Percentiles rank a stretch among this genome's conserved stretches.
These are phyloP conservation scores for Lichtheimia ramosa DNA, from an alignment of 371 early-diverging fungal species.

Conservation along the genomic window DNA sequence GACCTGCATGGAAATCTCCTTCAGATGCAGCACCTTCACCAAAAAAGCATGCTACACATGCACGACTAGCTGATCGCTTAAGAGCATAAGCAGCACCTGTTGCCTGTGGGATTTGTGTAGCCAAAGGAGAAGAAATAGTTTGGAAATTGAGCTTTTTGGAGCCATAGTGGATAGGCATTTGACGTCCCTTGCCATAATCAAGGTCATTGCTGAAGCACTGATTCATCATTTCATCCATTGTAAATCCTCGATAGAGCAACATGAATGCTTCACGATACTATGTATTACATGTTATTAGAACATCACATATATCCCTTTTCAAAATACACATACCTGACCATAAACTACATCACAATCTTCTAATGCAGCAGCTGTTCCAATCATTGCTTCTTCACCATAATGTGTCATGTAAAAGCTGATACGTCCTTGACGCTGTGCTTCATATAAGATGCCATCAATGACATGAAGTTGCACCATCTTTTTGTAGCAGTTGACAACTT, in stretches of 20 bases:
- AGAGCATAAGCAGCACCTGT: conserved; percentile 95
- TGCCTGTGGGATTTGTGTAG: conserved; percentile 97
- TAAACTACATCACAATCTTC: conserved; percentile 87
- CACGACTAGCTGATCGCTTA: conserved; percentile 77
- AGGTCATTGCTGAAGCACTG: conserved; percentile 93
- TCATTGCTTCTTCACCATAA: conserved; percentile 96
- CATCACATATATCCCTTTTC: too few species aligned
- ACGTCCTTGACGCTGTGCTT: conserved; percentile 97
- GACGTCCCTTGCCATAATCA: conserved; percentile 94
- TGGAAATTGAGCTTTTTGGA: conserved; percentile 84
- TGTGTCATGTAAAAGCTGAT: conserved; percentile 98
- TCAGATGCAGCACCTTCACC: conserved; percentile 98
- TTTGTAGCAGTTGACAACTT: conserved; percentile 79
- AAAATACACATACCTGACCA: conserved; percentile 58
- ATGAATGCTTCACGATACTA: conserved; percentile 95
- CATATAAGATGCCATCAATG: conserved; percentile 94
- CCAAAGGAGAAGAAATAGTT: conserved; percentile 96
- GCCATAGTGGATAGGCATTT: conserved; percentile 99
- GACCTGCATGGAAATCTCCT: conserved; percentile 97
- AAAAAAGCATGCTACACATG: conserved; percentile 91
- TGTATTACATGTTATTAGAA: too few species aligned
- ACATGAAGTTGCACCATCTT: conserved; percentile 88
- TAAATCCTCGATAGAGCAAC: conserved; percentile 91
- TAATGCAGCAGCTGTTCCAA: conserved; percentile 91
- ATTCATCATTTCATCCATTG: conserved; percentile 92